Evolutionary conservation across 257 asterid genomes (phyloP).

Genomic region (Solanum ahanhuiri): DNA sequence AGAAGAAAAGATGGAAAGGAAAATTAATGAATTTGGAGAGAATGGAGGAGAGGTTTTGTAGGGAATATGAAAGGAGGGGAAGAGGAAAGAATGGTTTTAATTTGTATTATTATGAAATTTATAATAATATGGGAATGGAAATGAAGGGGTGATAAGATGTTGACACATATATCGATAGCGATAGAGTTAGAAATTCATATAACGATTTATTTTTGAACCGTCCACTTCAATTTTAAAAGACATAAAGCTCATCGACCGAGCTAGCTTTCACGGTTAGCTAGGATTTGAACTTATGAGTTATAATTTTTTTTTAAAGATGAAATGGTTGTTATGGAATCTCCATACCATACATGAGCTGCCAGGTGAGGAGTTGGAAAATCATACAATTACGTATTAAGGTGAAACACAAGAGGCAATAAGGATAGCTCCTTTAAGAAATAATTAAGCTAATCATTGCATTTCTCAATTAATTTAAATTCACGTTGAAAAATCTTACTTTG

Average conservation of each 20-base stretch:
- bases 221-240: not conserved
- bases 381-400: not conserved
- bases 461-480: not conserved
- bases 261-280: not conserved
- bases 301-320: not conserved
- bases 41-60: constrained; percentile 19
- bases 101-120: not conserved
- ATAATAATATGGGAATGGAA: not conserved
- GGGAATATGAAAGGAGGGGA: constrained; percentile 3
- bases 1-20: not conserved
- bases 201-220: too few species aligned
- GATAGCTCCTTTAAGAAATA: not conserved
- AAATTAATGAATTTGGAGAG: not conserved
- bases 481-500: not conserved
- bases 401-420: not conserved
- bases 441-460: not conserved
- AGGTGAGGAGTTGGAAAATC: not conserved
- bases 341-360: not conserved
- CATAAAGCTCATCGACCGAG: not conserved
- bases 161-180: not conserved
- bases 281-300: not conserved
- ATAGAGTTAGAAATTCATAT: not conserved
- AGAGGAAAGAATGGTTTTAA: not conserved
- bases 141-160: not conserved
- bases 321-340: not conserved